These are phyloP conservation scores for Symbiodinium pilosum DNA, from an alignment of 73 alveolate species.

Conservation along the genomic window DNA sequence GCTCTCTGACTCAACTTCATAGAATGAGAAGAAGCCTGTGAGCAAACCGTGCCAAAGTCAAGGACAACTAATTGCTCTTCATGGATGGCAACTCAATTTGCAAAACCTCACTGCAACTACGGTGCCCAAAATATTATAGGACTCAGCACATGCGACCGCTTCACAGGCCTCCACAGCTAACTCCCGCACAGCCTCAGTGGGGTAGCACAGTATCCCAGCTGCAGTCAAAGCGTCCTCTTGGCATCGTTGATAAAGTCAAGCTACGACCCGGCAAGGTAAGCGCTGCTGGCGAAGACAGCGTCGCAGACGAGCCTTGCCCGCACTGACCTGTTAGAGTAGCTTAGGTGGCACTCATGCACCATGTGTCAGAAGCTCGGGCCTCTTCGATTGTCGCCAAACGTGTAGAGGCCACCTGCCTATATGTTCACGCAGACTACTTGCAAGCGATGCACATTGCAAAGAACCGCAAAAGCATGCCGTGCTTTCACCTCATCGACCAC, in stretches of 20 bases:
- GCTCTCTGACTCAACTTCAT: conserved; percentile 25
- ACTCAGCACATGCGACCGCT: background rate
- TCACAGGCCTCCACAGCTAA: background rate
- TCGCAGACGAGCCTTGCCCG: background rate
- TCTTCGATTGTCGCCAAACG: conserved; percentile 60
- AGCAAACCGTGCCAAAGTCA: too few relatives aligned
- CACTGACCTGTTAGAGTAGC: background rate
- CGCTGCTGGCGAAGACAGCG: background rate
- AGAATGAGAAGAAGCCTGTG: conserved; percentile 77
- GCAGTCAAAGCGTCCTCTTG: too few relatives aligned
- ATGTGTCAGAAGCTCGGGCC: background rate
- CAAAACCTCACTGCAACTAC: too few relatives aligned
- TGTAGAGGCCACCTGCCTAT: conserved; percentile 12
- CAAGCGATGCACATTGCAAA: background rate
- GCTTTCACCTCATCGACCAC: conserved; percentile 17
- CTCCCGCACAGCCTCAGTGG: background rate
- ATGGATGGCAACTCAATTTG: too few relatives aligned
- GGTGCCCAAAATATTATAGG: too few relatives aligned
- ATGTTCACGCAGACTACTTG: too few relatives aligned
- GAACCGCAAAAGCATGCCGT: background rate
- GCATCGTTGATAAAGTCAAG: background rate
- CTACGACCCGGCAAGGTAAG: background rate
- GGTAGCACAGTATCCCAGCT: too few relatives aligned
- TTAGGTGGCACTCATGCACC: background rate
- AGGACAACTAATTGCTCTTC: too few relatives aligned